Evolutionary conservation across 768 basidiomycete genomes (phyloP), one percentile per base, ranked within the genome.

Genomic region (Termitomyces heimii): DNA sequence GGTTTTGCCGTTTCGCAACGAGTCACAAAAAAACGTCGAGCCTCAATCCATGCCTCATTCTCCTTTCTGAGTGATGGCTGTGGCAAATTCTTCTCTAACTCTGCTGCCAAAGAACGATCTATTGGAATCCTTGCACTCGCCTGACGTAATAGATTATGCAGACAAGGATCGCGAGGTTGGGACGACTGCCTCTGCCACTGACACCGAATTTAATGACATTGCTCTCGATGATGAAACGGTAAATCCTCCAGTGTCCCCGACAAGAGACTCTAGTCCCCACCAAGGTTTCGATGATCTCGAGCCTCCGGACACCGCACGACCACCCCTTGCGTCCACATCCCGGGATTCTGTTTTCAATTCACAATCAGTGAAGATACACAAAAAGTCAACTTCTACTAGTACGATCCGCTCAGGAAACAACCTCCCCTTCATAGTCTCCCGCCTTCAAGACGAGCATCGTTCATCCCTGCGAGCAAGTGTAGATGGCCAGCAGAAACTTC

Each of bases 401-500:
- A 84, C 85, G 3, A 79, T 84, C 48, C 74, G 77, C 42, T 83
- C 84, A 34, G 68, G 70, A 24, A 75, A 75, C 66, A 77, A 77
- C 61, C 66, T 79, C 6, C 79, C 84, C 4, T 82, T 85, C 58
- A 73, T 88, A 45, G 67, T 82, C 44, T 78, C 79, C 22, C 76
- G 82, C 14, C 67, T 77, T 14, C 80, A 80, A 62, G 78, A 81
- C 9, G 76, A 77, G 43, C 67, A 66, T 22, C 68, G 70, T 6
- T 69, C 71, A 22, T 70, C 71, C 1, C 70, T 74, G 43, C 75
- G 84, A 56, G 71, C 67, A 37, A 84, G 83, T 60, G 59, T 83
- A 37, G 86, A 87, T 57, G 88, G 85, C 2, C 82, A 85, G 63
- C 78, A 83, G 51, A 86, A 83, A 63, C 71, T 92, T 40, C 89